Conservation (phyloP, 352 stramenopile genomes). For the Phytophthora nicotianae region DNA sequence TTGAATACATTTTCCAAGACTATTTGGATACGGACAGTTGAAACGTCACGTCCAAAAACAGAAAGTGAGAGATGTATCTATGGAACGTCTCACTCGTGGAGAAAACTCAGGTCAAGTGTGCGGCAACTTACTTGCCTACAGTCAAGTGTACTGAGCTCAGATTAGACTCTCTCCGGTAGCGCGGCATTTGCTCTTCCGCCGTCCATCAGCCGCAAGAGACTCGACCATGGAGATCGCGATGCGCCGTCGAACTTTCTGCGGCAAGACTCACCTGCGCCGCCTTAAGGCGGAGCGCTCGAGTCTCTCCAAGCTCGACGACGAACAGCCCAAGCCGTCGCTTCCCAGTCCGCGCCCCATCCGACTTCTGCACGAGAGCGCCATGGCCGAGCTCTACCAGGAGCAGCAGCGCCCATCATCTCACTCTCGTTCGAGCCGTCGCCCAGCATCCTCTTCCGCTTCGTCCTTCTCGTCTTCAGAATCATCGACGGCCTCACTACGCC, state of each 20-base stretch:
- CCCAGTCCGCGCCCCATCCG: constrained; percentile 33
- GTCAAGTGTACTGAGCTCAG: constrained; percentile 7
- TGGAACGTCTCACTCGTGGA: constrained; percentile 15
- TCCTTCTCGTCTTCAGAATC: constrained; percentile 34
- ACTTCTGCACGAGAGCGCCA: constrained; percentile 46
- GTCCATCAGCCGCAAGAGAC: constrained; percentile 10
- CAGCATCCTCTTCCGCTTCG: constrained; percentile 15
- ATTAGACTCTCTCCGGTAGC: constrained; percentile 8
- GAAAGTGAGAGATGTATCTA: constrained; percentile 17
- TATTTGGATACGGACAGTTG: neutral
- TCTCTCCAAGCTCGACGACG: constrained; percentile 35
- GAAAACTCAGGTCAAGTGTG: constrained; percentile 37
- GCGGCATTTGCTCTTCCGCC: constrained; percentile 13
- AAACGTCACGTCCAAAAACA: constrained; percentile 17
- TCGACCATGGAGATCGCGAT: constrained; percentile 31
- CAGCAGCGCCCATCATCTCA: constrained; percentile 30
- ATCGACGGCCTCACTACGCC: constrained; percentile 33
- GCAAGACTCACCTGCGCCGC: constrained; percentile 31
- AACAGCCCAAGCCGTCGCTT: constrained; percentile 18
- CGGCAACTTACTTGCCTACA: constrained; percentile 4
- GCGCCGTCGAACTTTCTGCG: constrained; percentile 36
- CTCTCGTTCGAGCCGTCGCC: constrained; percentile 12
- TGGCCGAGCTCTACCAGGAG: constrained; percentile 51
- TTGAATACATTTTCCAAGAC: constrained; percentile 11
- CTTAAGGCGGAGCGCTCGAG: constrained; percentile 37